Conservation (phyloP, 345 rosid genomes). For the Euphorbia lathyris region DNA sequence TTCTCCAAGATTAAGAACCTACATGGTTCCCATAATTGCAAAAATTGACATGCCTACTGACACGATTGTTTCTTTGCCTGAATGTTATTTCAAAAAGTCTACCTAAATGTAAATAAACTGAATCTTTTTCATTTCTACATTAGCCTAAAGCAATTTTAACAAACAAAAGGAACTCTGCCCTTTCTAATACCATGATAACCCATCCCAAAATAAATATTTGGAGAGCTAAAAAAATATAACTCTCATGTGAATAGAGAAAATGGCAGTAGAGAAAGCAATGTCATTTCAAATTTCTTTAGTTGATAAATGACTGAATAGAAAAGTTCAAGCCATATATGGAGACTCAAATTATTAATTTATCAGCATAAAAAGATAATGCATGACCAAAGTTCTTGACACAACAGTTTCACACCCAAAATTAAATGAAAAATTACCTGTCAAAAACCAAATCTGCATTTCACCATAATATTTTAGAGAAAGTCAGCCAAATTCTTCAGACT, state of each 20-base stretch:
- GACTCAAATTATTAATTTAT: background rate
- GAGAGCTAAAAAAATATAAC: background rate
- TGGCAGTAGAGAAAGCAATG: background rate
- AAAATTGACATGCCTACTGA: background rate
- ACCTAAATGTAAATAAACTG: background rate
- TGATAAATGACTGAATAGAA: background rate
- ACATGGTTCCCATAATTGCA: background rate
- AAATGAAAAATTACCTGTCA: constrained; percentile 37
- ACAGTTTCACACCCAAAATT: background rate
- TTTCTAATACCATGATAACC: background rate
- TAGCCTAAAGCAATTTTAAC: background rate
- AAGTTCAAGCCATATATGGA: background rate
- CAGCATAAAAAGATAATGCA: background rate
- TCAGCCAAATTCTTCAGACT: constrained; percentile 33
- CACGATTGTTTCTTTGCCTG: background rate
- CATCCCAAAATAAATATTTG: background rate
- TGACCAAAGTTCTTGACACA: background rate
- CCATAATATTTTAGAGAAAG: constrained; percentile 24
- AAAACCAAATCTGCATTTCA: constrained; percentile 26
- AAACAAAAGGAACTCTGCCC: background rate
- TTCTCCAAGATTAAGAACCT: background rate
- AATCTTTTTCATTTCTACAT: no score
- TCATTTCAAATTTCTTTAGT: background rate
- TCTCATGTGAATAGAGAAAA: background rate
- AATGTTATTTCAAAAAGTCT: background rate